Base-by-base conservation (phyloP, 225 moss, liverwort and hornwort species). In the Anthoceros angustus region DNA sequence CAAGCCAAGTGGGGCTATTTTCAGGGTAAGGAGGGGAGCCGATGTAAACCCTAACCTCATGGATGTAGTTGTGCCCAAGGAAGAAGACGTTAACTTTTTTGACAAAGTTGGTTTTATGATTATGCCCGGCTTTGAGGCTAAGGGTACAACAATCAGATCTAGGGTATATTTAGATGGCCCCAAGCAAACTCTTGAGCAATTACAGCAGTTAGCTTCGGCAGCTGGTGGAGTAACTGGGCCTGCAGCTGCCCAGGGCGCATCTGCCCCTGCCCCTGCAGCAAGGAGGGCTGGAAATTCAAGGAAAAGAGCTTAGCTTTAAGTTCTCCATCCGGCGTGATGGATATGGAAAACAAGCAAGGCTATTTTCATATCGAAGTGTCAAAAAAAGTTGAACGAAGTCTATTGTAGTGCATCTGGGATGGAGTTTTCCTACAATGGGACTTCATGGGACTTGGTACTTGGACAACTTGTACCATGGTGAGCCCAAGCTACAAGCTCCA, bases 81-180 rank as follows among this genome's bases (percentile, higher is more conserved):
- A 55, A 20, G 55, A 55, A 7, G 55, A 55, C 23, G 23, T 18
- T 12, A 55, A 55, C 23, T 55, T 55, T 23, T 18, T 23, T 18
- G 55, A 55, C 55, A 55, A 55, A 15, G 55, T 55, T 12, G 55
- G 55, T 18, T 55, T 55, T 20, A 55, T 55, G 55, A 55, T 55
- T 2, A 55, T 55, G 55, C 55, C 55, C 7, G 55, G 55, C 55
- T 55, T 55, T 4, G 55, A 55, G 55, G 55, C 55, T 12, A 55
- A 55, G n/a, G 55, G n/a, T 7, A 55, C 55, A 20, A 55, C 55
- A 18, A 20, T 55, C 16, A 55, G 23, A 55, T 55, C 55, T 7
- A 7, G 18, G 14, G 55, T 55, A 18, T 55, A 55, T 4, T 20
- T 55, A 5, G 55, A 55, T 15, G 55, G 55, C n/a, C 55, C 55